A percentile compares a stretch with the other conserved stretches of the same genome.
Evolutionary conservation across 1,284 basidiomycete genomes (phyloP).

Genomic region (Pulchroboletus neoregius): DNA sequence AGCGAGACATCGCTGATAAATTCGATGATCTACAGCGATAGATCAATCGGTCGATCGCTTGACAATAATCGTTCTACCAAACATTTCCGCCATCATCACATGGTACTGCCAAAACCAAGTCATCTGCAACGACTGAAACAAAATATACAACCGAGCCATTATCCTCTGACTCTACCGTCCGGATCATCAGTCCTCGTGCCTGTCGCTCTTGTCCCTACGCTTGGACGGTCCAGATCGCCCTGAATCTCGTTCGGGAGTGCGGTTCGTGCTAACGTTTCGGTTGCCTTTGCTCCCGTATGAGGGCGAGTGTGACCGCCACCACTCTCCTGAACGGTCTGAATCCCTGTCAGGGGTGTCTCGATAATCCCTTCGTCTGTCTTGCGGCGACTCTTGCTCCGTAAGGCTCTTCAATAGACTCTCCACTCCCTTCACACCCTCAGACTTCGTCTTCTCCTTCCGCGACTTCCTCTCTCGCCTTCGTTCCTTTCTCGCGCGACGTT

Average conservation of each 20-base stretch:
- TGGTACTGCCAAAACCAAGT: neutral
- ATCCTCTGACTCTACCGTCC: neutral
- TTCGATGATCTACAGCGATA: slow-evolving; percentile 1
- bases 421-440: slow-evolving; percentile 42
- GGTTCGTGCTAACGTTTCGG: slow-evolving; percentile 9
- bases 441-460: slow-evolving; percentile 42
- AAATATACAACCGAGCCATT: slow-evolving; percentile 1
- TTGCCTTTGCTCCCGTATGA: slow-evolving; percentile 2
- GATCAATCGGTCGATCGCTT: slow-evolving; percentile 1
- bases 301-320: slow-evolving; percentile 19
- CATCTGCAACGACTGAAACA: slow-evolving; percentile 6
- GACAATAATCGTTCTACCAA: neutral
- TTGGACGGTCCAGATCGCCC: slow-evolving; percentile 1
- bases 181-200: slow-evolving; percentile 6
- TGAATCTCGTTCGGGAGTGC: slow-evolving; percentile 17
- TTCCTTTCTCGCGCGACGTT: slow-evolving; percentile 64
- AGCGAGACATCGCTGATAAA: neutral
- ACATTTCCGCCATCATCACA: slow-evolving; percentile 2
- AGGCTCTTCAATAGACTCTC: slow-evolving; percentile 42
- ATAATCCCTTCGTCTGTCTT: slow-evolving; percentile 8
- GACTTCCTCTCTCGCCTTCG: slow-evolving; percentile 58
- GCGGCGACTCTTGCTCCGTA: slow-evolving; percentile 10
- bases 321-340: slow-evolving; percentile 9
- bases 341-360: slow-evolving; percentile 11
- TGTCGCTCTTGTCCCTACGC: slow-evolving; percentile 4